Evolutionary conservation across 345 rosid species (phyloP).

Genomic region (Turritis glabra): DNA sequence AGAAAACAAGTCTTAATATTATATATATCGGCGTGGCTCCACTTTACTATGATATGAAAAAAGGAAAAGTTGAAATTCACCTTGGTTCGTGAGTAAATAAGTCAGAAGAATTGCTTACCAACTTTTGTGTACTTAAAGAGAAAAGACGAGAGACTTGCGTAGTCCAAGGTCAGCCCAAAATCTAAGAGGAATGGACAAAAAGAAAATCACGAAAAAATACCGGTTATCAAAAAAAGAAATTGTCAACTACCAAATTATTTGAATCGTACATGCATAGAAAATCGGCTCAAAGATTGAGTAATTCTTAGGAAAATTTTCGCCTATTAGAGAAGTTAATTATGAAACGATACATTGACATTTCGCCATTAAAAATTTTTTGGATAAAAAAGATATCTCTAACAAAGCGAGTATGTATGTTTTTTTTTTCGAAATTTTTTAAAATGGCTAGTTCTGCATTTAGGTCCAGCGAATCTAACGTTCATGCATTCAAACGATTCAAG

Average conservation of each 20-base stretch:
- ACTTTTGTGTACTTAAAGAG: conserved; percentile 19
- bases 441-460: not conserved
- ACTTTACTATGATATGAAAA: conserved; percentile 2
- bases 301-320: not conserved
- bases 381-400: no score
- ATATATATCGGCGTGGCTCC: conserved; percentile 26
- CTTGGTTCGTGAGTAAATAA: conserved; percentile 28
- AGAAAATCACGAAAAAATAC: not conserved
- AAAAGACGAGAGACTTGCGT: not conserved
- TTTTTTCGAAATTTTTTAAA: no score
- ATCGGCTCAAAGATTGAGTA: not conserved
- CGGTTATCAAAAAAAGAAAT: no score
- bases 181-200: conserved; percentile 12
- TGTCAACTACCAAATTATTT: not conserved
- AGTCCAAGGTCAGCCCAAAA: conserved; percentile 28
- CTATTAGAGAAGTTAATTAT: not conserved
- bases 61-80: conserved; percentile 16
- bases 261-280: not conserved
- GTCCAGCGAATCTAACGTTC: no score
- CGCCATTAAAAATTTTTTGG: no score
- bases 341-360: not conserved
- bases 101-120: conserved; percentile 32
- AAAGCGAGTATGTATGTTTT: no score
- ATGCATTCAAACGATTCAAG: not conserved
- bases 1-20: not conserved